Conservation (phyloP, 129 eudicot species). For the Ambrosia trifida region DNA sequence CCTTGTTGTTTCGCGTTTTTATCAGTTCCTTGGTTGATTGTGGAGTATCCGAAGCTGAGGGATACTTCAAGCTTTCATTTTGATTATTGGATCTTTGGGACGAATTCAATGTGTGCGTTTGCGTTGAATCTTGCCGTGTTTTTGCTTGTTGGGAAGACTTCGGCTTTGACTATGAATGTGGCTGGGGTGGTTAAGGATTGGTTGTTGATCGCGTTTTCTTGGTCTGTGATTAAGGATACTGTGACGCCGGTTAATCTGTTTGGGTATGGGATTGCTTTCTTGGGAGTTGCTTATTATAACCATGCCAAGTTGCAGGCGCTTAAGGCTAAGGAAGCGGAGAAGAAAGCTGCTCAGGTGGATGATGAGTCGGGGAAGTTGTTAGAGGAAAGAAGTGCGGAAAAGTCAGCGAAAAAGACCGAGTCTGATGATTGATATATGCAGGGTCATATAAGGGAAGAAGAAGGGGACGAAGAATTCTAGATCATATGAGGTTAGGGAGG, state of each 20-base stretch:
- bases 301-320: constrained; percentile 63
- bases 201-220: constrained; percentile 82
- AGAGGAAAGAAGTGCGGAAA: constrained; percentile 49
- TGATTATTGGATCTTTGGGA: constrained; percentile 64
- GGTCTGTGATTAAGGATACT: constrained; percentile 86
- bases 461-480: not conserved
- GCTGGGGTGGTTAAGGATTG: constrained; percentile 89
- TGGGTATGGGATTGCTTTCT: constrained; percentile 73
- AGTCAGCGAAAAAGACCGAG: constrained; percentile 42
- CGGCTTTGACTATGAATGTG: constrained; percentile 85
- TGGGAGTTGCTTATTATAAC: constrained; percentile 71
- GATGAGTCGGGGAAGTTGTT: constrained; percentile 69
- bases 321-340: constrained; percentile 64
- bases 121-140: constrained; percentile 81
- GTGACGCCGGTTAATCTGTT: constrained; percentile 62
- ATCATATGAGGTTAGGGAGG: constrained; percentile 23
- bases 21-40: constrained; percentile 63
- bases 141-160: constrained; percentile 75
- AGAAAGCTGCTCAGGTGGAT: constrained; percentile 55
- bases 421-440: constrained; percentile 37
- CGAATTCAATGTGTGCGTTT: constrained; percentile 72
- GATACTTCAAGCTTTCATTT: constrained; percentile 66
- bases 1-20: constrained; percentile 72
- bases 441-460: not conserved
- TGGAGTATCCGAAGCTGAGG: constrained; percentile 61